Evolutionary conservation across 2,329 filamentous ascomycete species (phyloP).

Genomic region (Ceratocystis eucalypticola): DNA sequence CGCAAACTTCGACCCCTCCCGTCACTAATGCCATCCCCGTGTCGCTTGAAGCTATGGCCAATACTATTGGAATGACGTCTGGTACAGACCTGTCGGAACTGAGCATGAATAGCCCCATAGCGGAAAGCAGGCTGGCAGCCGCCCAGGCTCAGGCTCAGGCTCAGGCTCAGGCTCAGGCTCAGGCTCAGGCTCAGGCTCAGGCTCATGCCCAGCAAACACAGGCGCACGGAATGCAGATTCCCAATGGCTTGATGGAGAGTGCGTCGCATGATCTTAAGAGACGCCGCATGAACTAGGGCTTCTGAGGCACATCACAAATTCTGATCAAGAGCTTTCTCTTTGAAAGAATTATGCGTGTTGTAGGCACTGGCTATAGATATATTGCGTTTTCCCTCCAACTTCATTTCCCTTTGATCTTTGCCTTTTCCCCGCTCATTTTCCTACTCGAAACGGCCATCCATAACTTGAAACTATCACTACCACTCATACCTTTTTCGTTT

Average conservation of each 20-base stretch:
- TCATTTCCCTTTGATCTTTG: background rate
- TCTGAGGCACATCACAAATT: background rate
- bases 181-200: no score
- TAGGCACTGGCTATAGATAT: background rate
- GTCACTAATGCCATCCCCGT: background rate
- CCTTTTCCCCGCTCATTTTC: background rate
- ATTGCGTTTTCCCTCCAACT: background rate
- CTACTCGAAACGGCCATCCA: background rate
- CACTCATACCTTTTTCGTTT: no score
- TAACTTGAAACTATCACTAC: no score
- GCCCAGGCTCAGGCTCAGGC: background rate
- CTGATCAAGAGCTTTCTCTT: background rate
- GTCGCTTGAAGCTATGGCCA: background rate
- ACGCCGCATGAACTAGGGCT: slow-evolving; percentile 13
- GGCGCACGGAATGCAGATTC: slow-evolving; percentile 4
- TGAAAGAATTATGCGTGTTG: background rate
- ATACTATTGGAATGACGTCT: slow-evolving; percentile 11
- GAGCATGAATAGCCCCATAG: slow-evolving; percentile 16
- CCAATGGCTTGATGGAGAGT: slow-evolving; percentile 8
- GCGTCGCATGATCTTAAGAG: slow-evolving; percentile 15
- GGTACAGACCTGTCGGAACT: slow-evolving; percentile 16
- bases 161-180: slow-evolving; percentile 4
- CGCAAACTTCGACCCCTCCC: background rate
- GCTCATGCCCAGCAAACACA: slow-evolving; percentile 7
- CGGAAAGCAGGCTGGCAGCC: background rate